Evolutionary conservation across 1,284 basidiomycete genomes (phyloP), one percentile per base, ranked within the genome.

Genomic region (Moniliella sp.): DNA sequence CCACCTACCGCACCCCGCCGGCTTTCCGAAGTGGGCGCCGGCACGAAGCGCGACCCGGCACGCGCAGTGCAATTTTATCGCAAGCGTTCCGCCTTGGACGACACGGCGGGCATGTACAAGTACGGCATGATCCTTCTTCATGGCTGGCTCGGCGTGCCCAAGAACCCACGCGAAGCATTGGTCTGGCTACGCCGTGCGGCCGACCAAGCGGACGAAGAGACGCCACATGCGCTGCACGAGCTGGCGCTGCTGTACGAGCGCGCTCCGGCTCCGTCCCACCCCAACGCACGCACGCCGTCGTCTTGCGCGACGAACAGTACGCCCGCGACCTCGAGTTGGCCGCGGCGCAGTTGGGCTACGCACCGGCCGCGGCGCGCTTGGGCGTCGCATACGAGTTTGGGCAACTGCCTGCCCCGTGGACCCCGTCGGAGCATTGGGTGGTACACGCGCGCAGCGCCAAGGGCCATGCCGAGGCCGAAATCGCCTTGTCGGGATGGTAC

Each of bases 1-100:
- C 84, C 14, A 84, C 79, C 17, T 99, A 97, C 59, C 78, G 91
- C 28, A 86, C 93, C 18, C 91, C 86, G 2, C 88, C 97, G 3
- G 97, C 88, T 63, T 63, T 94, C 94, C 63, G 91, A 97, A 62
- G 81, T 97, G 36, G 91, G 91, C 12, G 86, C 84, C 1, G 91
- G 91, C 94, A 94, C 63, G 91, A 97, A 62, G 81, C 97, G 36
- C 91, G 91, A n/a, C 86, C 84, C 1, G 91, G 91, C n/a, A 97
- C 91, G 1, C 70, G 77, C 43, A 82, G 82, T 2, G 83, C 83
- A 0, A 65, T 97, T 18, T 86, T 86, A 18, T 88, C 97, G 61
- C 94, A 86, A 0, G 76, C 88, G 25, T 97, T 93, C 68, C 94
- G 94, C 63, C 73, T 99, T 10, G 86, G 84, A 10, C 18, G 91